Conservation (phyloP, 2,329 filamentous ascomycete genomes). For the Waltergamsia citrina region DNA sequence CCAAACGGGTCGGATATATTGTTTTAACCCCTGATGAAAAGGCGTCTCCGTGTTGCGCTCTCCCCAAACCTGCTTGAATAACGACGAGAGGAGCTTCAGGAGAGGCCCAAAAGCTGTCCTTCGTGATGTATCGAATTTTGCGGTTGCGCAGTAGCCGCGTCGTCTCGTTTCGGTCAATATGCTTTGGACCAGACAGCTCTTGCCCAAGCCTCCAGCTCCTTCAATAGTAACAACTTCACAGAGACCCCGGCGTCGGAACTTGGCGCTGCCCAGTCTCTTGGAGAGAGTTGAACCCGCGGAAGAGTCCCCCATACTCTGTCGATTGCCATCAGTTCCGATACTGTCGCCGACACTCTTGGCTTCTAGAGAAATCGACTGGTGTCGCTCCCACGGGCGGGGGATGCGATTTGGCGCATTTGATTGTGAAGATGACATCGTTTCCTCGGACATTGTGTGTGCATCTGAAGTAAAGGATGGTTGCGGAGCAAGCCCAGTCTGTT, state of each 20-base stretch:
- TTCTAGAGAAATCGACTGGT: constrained; percentile 41
- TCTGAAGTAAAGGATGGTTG: constrained; percentile 31
- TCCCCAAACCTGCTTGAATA: constrained; percentile 60
- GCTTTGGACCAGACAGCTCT: constrained; percentile 55
- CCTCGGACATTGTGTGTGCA: constrained; percentile 28
- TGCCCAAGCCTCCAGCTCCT: constrained; percentile 54
- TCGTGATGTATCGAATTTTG: constrained; percentile 55
- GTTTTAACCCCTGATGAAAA: constrained; percentile 52
- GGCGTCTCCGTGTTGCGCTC: constrained; percentile 56
- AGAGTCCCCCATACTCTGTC: constrained; percentile 31
- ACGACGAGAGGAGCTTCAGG: constrained; percentile 53
- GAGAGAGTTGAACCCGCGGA: constrained; percentile 40
- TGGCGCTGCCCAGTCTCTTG: constrained; percentile 43
- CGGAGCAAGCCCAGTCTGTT: constrained; percentile 9
- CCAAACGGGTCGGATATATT: constrained; percentile 56
- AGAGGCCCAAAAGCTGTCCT: constrained; percentile 54
- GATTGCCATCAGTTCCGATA: constrained; percentile 25
- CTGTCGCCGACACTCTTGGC: constrained; percentile 36
- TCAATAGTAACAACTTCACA: constrained; percentile 55
- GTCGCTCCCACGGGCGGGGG: constrained; percentile 39
- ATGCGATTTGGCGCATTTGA: constrained; percentile 28
- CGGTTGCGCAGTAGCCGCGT: constrained; percentile 54
- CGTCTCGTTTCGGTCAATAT: constrained; percentile 51
- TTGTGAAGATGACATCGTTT: constrained; percentile 36
- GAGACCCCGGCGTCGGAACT: constrained; percentile 51